These are phyloP conservation scores for Trichocomaceae sp. DNA, from an alignment of 2,329 filamentous ascomycete genomes.

Conservation along the genomic window DNA sequence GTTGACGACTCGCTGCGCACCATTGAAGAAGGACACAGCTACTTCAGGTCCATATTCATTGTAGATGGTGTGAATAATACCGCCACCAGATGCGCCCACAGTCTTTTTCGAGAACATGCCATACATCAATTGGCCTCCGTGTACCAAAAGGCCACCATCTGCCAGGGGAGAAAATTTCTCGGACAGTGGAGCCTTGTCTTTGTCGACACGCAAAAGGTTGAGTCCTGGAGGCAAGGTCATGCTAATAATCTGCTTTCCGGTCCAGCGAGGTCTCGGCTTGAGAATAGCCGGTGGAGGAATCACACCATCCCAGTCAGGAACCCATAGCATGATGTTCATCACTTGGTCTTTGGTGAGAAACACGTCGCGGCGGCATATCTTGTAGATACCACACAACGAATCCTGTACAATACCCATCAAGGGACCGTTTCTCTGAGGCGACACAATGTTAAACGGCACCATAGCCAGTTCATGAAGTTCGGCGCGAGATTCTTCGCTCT, in stretches of 20 bases:
- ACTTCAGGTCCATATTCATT: constrained; percentile 84
- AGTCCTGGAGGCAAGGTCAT: constrained; percentile 84
- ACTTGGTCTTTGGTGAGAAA: constrained; percentile 86
- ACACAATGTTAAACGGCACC: constrained; percentile 98
- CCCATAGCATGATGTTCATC: constrained; percentile 97
- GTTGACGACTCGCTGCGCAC: constrained; percentile 86
- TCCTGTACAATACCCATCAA: constrained; percentile 99
- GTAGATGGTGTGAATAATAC: constrained; percentile 92
- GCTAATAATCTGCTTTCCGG: constrained; percentile 94
- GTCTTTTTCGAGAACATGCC: constrained; percentile 90
- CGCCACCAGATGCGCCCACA: constrained; percentile 80
- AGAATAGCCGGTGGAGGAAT: constrained; percentile 90
- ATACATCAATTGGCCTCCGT: constrained; percentile 82
- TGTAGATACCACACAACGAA: constrained; percentile 92
- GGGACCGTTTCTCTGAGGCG: constrained; percentile 90
- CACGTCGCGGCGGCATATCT: constrained; percentile 85
- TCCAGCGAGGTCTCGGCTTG: constrained; percentile 90
- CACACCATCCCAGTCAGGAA: constrained; percentile 93
- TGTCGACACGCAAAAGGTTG: constrained; percentile 63
- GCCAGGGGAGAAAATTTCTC: constrained; percentile 55
- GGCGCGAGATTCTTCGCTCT: constrained; percentile 92
- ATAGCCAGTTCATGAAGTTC: constrained; percentile 92
- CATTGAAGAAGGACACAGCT: constrained; percentile 93
- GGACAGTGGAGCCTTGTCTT: constrained; percentile 51
- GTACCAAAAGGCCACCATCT: constrained; percentile 75